Base-by-base conservation (phyloP, 1,284 basidiomycete species). In the Bondarzewia mesenterica region DNA sequence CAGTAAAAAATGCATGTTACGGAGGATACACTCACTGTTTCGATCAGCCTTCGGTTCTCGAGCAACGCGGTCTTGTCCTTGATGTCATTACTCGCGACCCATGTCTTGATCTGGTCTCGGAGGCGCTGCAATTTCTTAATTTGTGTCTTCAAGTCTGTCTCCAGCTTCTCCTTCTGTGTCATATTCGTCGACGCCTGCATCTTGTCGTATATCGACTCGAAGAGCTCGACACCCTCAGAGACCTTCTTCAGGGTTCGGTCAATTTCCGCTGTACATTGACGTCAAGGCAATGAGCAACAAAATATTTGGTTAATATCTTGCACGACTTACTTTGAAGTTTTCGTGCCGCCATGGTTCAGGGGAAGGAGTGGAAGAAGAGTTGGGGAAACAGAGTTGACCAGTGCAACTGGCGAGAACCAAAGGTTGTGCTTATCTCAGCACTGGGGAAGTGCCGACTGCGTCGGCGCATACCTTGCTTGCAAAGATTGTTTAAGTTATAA, bases 101-200 rank as follows among this genome's bases (percentile, higher is more conserved):
- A 99, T 10, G 92, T 93, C 78, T 99, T 99, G 72, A 99, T 98
- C 78, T 98, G 94, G 74, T 99, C 96, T 55, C 96, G 80, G 62
- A 97, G 73, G 52, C 96, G 82, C 69, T 99, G 96, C 4, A 99
- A 83, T 71, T 99, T 98, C 84, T 99, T 99, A 63, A 97, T 97
- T 71, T 97, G 93, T 1, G 92, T 93, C 77, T 97, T 96, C 59
- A 97, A 74, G 64, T 97, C 93, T 12, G 85, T 81, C 67, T 96
- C 93, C 48, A 91, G 82, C 70, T 96, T 96, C 78, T 96, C 93
- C 69, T 96, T 96, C 80, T 96, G 93, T 0, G 93, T 92, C 63
- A 89, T 85, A 69, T 95, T 96, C 40, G 89, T 89, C 7, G 91
- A 89, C 52, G 87, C 79, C 66, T 91, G 88, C 82, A 97, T 93